Conservation (phyloP, 768 basidiomycete genomes). For the Lactifluus rugatus region DNA sequence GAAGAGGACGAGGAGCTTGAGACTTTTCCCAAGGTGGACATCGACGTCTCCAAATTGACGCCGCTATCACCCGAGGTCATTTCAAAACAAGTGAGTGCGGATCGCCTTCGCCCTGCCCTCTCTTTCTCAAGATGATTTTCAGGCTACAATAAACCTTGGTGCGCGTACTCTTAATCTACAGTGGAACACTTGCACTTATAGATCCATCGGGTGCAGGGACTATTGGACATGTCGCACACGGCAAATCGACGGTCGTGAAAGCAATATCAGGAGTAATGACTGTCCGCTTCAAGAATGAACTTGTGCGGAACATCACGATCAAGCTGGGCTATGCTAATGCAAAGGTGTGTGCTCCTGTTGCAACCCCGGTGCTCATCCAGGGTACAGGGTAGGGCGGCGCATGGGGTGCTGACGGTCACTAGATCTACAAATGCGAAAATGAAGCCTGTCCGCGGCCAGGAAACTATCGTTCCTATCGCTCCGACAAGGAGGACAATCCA, state of each 20-base stretch:
- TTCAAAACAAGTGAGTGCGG: constrained; percentile 67
- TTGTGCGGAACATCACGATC: constrained; percentile 98
- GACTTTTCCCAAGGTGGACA: constrained; percentile 52
- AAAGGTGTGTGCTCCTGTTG: constrained; percentile 51
- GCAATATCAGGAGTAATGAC: constrained; percentile 98
- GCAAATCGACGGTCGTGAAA: constrained; percentile 94
- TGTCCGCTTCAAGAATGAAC: constrained; percentile 98
- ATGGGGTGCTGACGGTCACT: not conserved
- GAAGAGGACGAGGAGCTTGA: constrained; percentile 51
- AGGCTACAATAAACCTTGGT: constrained; percentile 97
- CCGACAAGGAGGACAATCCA: constrained; percentile 89
- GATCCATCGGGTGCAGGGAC: constrained; percentile 48
- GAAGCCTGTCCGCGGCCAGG: constrained; percentile 87
- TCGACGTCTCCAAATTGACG: constrained; percentile 75
- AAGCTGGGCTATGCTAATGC: constrained; percentile 99
- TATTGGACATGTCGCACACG: constrained; percentile 98
- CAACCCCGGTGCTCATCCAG: not conserved
- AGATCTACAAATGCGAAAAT: constrained; percentile 99
- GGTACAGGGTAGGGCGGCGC: not conserved
- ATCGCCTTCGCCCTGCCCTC: not conserved
- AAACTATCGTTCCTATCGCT: constrained; percentile 88
- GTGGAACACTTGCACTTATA: not conserved
- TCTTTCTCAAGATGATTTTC: constrained; percentile 5
- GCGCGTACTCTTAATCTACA: constrained; percentile 10
- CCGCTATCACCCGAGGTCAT: constrained; percentile 86